Conservation (phyloP, 2,329 filamentous ascomycete species). For the Aspergillus pseudoviridinutans region DNA sequence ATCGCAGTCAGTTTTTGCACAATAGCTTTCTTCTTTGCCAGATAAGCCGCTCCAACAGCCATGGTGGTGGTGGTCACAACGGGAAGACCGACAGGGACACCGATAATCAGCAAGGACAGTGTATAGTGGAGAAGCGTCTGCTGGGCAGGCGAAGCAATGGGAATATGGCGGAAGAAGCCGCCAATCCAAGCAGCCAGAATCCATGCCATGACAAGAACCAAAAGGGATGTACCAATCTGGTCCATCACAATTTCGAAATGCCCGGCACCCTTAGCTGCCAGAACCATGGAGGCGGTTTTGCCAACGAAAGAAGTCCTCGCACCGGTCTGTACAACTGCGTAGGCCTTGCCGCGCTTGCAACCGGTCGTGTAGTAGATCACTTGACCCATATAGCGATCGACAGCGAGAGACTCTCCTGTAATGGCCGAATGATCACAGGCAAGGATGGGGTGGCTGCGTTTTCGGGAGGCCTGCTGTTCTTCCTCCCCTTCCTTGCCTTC, state of each 20-base stretch:
- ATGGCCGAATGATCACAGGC: conserved; percentile 77
- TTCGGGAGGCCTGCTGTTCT: conserved; percentile 15
- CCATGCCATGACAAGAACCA: conserved; percentile 73
- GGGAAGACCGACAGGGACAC: conserved; percentile 76
- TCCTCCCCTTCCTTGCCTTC: conserved; percentile 48
- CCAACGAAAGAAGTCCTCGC: conserved; percentile 73
- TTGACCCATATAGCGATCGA: conserved; percentile 66
- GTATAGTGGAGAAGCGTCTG: conserved; percentile 66
- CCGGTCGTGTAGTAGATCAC: conserved; percentile 73
- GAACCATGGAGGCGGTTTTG: conserved; percentile 68
- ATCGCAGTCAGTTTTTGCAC: conserved; percentile 77
- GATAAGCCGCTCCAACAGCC: conserved; percentile 71
- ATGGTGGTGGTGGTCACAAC: conserved; percentile 75
- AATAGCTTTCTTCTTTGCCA: conserved; percentile 73
- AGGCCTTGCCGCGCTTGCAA: conserved; percentile 76
- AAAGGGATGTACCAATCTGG: conserved; percentile 68
- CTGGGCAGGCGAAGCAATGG: conserved; percentile 53
- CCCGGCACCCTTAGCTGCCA: conserved; percentile 69
- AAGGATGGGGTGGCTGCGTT: conserved; percentile 60
- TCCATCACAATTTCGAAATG: conserved; percentile 83
- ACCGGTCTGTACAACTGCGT: conserved; percentile 62
- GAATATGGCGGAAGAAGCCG: conserved; percentile 69
- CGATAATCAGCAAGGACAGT: conserved; percentile 68
- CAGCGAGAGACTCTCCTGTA: conserved; percentile 73
- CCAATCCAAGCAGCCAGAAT: conserved; percentile 73